A percentile compares a stretch with the other conserved stretches of the same genome.
Conservation (phyloP, 1,284 basidiomycete genomes). For the Bondarzewia mesenterica region DNA sequence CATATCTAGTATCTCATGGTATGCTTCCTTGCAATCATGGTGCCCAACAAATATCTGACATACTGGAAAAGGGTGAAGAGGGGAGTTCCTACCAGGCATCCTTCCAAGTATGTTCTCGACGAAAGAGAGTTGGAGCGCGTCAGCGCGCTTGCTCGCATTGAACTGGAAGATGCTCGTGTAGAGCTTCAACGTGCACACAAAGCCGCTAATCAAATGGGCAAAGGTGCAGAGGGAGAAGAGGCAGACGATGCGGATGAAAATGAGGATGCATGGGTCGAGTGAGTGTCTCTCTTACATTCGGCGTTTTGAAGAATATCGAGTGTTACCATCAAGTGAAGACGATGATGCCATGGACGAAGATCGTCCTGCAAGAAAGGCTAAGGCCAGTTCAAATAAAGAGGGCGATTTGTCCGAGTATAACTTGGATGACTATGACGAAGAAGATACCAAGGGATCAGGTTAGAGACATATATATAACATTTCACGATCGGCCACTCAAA, state of each 20-base stretch:
- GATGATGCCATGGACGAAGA: slow-evolving; percentile 58
- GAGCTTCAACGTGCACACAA: slow-evolving; percentile 80
- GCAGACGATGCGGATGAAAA: slow-evolving; percentile 46
- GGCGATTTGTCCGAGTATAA: slow-evolving; percentile 91
- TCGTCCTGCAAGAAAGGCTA: background rate
- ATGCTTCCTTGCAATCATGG: slow-evolving; percentile 6
- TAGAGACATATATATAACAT: slow-evolving; percentile 19
- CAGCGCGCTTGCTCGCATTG: slow-evolving; percentile 79
- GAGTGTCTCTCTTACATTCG: slow-evolving; percentile 31
- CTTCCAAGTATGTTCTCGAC: slow-evolving; percentile 86
- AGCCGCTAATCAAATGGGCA: slow-evolving; percentile 68
- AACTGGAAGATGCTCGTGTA: slow-evolving; percentile 80
- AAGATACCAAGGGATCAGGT: slow-evolving; percentile 55
- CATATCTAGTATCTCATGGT: slow-evolving; percentile 55
- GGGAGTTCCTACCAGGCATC: slow-evolving; percentile 72
- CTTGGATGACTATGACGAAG: slow-evolving; percentile 90
- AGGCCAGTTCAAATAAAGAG: too few species aligned
- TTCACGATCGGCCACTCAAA: slow-evolving; percentile 4
- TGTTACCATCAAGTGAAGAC: slow-evolving; percentile 32
- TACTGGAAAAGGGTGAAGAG: slow-evolving; percentile 67
- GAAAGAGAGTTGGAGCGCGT: slow-evolving; percentile 89
- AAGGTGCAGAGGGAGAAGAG: slow-evolving; percentile 49
- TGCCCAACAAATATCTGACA: slow-evolving; percentile 1
- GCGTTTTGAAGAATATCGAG: slow-evolving; percentile 11
- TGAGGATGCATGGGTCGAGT: slow-evolving; percentile 75